Base-by-base conservation (phyloP, 148 eudicot species). In the Gaultheria prostrata region DNA sequence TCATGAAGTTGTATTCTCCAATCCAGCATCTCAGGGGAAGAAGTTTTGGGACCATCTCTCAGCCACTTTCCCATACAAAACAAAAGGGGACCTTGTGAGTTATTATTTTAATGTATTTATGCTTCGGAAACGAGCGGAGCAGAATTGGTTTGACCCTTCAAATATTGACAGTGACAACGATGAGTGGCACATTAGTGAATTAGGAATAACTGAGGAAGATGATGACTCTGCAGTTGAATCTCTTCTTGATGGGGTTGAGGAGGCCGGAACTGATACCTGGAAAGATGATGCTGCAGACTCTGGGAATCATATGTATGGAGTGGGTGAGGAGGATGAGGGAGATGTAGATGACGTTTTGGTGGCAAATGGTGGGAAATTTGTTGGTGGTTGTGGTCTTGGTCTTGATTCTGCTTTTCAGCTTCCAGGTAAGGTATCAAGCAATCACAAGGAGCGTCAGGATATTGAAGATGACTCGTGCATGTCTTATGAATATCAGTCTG, bases 21-120 rank as follows among this genome's bases (percentile, higher is more conserved):
- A 82, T 43, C 49, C 84, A 82, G 78, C 84, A 35, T 82, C 84
- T 6, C 14, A 21, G 51, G 78, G 78, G 53, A 82, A 53, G 82
- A 51, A 53, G 67, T 45, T 84, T 50, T 84, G 86, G 86, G 70
- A 54, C 48, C 73, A 80, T 80, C 86, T 84, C 57, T 33, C 86
- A 2, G 73, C 59, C 48, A 4, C 20, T 14, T 84, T 84, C 54
- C 79, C 86, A 26, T 80, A 57, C 76, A 67, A 70, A 21, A 56
- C 77, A n/a, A 72, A 39, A 24, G 73, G 49, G 24, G 86, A 84
- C 28, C 70, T 84, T 46, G 79, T 84, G 57, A 80, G 83, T 75
- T 79, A 84, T 35, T 84, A 84, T 70, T 84, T 84, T n/a, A 84
- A 84, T 80, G 86, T 84, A 74, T 84, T 79, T 79, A 79, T 84